Base-by-base conservation (phyloP, 1,139 yeast species). In the Diutina catenulata region DNA sequence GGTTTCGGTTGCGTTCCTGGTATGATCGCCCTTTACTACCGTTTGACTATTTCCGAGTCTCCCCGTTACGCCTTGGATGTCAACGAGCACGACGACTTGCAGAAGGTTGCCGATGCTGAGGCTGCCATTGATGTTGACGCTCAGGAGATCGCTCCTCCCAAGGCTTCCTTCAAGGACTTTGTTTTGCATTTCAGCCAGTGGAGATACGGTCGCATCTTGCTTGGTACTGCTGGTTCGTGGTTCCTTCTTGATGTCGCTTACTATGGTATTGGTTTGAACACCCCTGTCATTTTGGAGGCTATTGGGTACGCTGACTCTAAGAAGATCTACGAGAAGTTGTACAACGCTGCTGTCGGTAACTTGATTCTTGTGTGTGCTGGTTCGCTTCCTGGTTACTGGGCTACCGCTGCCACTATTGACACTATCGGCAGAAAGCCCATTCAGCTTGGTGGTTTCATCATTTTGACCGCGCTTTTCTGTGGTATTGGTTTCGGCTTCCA, bases 211-310 rank as follows among this genome's bases (percentile, higher is more conserved):
- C 82, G 80, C 66, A 75, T 80, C 43, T 69, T 91, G 50, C 49
- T 91, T 40, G 98, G 97, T 57, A 88, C 98, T 51, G 94, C 96
- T 47, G 93, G 88, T 59, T 80, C 94, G 38, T 91, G 98, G 98
- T 88, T 88, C 69, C 70, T 80, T 68, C 74, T 88, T 62, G 98
- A 91, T 70, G 84, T 91, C 57, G 95, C 96, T 44, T 87, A 77
- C 71, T 91, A 91, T 59, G 94, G 95, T 62, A 68, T 83, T 53
- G 80, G 83, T 60, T 73, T 83, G 54, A 83, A 83, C 68, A 66
- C 87, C 49, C 78, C 93, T 27, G 67, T 72, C 43, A 83, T 83
- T 49, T 80, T 93, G 62, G 76, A 80, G 62, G 76, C 94, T 47
- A 84, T 88, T 53, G 93, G 91, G 63, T 76, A 70, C 61, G 47